Evolutionary conservation across 164 flowering plant genomes (phyloP).

Genomic region (Chimonanthus praecox): DNA sequence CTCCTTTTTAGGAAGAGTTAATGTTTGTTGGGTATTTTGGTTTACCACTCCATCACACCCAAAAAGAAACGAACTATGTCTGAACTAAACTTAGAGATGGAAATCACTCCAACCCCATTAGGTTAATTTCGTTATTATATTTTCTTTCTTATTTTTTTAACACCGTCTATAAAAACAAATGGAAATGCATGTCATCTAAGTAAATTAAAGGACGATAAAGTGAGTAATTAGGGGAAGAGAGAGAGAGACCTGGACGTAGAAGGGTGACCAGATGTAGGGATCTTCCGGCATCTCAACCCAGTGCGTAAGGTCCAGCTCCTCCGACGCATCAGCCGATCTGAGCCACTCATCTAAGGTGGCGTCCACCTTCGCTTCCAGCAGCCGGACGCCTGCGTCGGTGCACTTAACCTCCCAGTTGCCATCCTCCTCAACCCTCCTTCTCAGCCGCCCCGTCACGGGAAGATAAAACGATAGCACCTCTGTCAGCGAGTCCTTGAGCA

Average conservation of each 20-base stretch:
- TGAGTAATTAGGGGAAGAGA: neutral
- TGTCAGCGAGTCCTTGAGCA: conserved; percentile 37
- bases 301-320: conserved; percentile 52
- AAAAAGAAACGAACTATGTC: neutral
- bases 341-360: conserved; percentile 68
- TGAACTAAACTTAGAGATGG: neutral
- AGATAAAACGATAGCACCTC: conserved; percentile 46
- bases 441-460: conserved; percentile 55
- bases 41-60: too few species aligned
- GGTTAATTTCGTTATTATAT: neutral
- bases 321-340: conserved; percentile 34
- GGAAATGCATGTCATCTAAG: neutral
- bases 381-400: conserved; percentile 70
- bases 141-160: too few species aligned
- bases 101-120: neutral
- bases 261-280: conserved; percentile 63
- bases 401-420: conserved; percentile 67
- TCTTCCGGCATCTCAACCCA: conserved; percentile 73
- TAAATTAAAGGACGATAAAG: neutral
- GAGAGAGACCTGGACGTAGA: conserved; percentile 54
- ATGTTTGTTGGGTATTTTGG: too few species aligned
- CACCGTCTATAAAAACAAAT: too few species aligned
- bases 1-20: too few species aligned
- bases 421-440: conserved; percentile 17
- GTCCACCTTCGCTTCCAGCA: conserved; percentile 43